Conservation (phyloP, 202 grass and related monocot species). For the Brachypodium distachyon region DNA sequence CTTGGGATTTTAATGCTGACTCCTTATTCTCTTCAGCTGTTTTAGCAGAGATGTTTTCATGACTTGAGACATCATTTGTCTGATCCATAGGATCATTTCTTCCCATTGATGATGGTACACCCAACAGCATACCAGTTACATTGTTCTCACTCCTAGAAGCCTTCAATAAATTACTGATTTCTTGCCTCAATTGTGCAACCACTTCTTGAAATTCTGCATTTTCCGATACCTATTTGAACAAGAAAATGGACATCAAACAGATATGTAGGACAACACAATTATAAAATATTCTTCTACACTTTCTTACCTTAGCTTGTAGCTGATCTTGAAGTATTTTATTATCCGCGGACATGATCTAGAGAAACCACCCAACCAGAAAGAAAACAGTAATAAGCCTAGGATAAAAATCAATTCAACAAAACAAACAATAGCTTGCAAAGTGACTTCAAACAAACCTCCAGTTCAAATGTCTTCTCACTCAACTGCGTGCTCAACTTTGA, state of each 20-base stretch:
- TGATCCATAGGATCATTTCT: conserved; percentile 28
- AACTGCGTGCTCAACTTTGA: conserved; percentile 76
- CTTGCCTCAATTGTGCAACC: conserved; percentile 49
- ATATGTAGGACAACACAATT: conserved; percentile 20
- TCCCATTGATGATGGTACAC: conserved; percentile 37
- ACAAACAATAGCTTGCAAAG: background rate
- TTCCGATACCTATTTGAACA: conserved; percentile 59
- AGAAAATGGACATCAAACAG: conserved; percentile 14
- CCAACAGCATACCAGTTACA: conserved; percentile 20
- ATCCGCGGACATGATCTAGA: conserved; percentile 96
- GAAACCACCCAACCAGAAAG: conserved; percentile 7
- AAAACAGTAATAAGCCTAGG: conserved; percentile 22
- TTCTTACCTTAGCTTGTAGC: conserved; percentile 77
- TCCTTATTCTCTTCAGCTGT: conserved; percentile 40
- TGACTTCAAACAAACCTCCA: conserved; percentile 58
- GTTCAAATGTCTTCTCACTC: conserved; percentile 88
- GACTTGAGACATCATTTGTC: conserved; percentile 28
- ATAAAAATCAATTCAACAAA: background rate
- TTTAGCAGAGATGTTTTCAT: conserved; percentile 24
- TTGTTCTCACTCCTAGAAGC: conserved; percentile 31
- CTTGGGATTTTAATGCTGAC: conserved; percentile 54
- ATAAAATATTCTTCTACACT: background rate
- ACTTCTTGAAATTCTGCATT: conserved; percentile 63
- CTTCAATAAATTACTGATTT: conserved; percentile 44
- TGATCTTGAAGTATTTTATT: conserved; percentile 99